Base-by-base conservation (phyloP, 2,329 filamentous ascomycete species). In the Neofusicoccum sp. region DNA sequence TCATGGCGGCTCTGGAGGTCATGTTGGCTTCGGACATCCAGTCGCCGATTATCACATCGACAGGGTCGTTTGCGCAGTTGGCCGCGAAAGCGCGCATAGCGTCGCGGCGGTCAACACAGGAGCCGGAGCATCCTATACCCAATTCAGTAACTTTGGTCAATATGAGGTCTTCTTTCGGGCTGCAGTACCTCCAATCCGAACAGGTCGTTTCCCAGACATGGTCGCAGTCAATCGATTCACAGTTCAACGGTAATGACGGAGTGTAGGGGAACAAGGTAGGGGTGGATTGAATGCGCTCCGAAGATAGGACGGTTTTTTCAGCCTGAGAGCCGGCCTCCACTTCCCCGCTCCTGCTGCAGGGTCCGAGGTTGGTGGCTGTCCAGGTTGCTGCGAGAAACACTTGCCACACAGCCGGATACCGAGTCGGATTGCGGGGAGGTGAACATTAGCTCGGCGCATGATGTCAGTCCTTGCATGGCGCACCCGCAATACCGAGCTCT, bases 1-100 rank as follows among this genome's bases (percentile, higher is more conserved):
- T 71, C 1, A 63, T 61, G 12, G 69, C 67, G 1, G 66, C 68
- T 31, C 68, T 61, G 7, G 64, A 64, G 6, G 70, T 71, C 70
- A 72, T 71, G 44, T 71, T 71, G 1, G 64, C 68, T 53, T 71
- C 70, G 33, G 66, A 68, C 68, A 72, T 70, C 70, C 69, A 71
- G 28, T 71, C 70, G 8, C 70, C 70, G 1, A 67, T 68, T 6
- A 72, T 64, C 12, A 74, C 69, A 61, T 74, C 69, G 24, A 74
- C 66, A 0, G 70, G 68, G 28, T 73, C 70, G 20, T 66, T 65
- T 6, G 63, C 62, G 31, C 67, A 66, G 47, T 71, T 71, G 4
- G 65, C 65, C 6, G 71, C 69, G 11, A 73, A 63, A 24, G 68
- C 47, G 7, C 60, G 61, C 67, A 74, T 72, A 4, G 70, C 71